Conservation (phyloP, 768 basidiomycete species). For the Lactarius hatsudake region DNA sequence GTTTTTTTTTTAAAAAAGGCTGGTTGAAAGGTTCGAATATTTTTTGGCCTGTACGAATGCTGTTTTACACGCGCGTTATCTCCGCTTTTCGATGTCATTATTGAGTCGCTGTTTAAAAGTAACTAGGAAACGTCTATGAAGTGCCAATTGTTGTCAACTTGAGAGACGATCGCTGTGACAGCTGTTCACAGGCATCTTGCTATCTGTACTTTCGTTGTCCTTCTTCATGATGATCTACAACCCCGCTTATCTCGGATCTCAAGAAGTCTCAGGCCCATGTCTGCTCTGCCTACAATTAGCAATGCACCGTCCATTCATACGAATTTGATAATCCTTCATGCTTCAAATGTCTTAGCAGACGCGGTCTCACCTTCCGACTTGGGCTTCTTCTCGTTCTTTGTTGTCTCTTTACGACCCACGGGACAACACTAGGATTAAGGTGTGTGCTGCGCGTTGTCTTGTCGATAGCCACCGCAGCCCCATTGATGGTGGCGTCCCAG, state of each 20-base stretch:
- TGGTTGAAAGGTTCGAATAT: slow-evolving; percentile 24
- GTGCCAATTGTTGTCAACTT: neutral
- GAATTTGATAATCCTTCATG: neutral
- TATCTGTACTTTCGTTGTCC: neutral
- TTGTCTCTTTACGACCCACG: neutral
- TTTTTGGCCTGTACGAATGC: neutral
- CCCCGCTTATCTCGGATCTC: neutral
- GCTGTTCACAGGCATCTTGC: neutral
- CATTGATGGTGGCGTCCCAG: neutral
- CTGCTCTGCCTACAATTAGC: neutral
- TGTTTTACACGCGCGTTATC: neutral
- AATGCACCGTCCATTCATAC: neutral
- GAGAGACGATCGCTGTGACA: neutral
- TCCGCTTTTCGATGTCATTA: neutral
- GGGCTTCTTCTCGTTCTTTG: neutral
- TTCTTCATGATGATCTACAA: neutral
- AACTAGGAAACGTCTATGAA: neutral
- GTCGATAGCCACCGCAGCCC: neutral
- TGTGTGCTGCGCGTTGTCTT: neutral
- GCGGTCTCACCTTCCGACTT: neutral
- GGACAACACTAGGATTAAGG: neutral
- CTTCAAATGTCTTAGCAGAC: neutral
- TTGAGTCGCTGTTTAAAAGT: neutral
- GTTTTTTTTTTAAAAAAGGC: too few relatives aligned
- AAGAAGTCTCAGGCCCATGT: neutral